phyloP scores from a whole-genome alignment of 305 asterid genomes.

The Fraxinus baroniana region DNA sequence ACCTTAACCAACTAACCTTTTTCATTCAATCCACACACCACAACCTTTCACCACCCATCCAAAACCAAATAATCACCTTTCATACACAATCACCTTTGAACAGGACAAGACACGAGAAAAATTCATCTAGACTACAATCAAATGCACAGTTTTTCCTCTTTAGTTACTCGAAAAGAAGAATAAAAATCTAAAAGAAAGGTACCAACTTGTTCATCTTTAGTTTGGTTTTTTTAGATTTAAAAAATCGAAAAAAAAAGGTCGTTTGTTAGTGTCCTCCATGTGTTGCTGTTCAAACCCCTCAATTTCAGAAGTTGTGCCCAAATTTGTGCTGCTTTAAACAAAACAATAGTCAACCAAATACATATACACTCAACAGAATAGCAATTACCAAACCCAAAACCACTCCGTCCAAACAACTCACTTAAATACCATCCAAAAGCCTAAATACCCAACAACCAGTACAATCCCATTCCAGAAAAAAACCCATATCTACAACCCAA shows the following conservation, averaged over 20 bases:
- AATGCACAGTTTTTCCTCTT: too few species aligned
- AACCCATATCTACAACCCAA: background rate
- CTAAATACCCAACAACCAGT: background rate
- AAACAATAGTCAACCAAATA: background rate
- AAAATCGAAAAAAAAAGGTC: background rate
- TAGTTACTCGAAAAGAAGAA: too few species aligned
- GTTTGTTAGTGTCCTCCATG: background rate
- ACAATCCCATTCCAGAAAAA: background rate
- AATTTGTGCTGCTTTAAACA: background rate
- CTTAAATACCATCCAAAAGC: background rate
- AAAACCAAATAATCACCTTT: background rate
- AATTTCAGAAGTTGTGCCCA: background rate
- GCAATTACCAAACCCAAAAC: background rate
- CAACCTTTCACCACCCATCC: background rate
- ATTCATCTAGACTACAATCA: background rate
- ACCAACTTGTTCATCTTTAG: background rate
- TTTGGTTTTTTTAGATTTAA: too few species aligned
- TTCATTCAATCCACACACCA: background rate
- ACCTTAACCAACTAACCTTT: background rate
- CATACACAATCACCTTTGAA: background rate
- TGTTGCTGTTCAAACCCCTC: background rate
- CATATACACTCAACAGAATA: background rate
- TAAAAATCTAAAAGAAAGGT: too few species aligned
- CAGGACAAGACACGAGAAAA: background rate
- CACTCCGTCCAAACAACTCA: background rate